These are phyloP conservation scores for Oryza meyeriana DNA, from an alignment of 176 grass and related monocot genomes.

Conservation along the genomic window DNA sequence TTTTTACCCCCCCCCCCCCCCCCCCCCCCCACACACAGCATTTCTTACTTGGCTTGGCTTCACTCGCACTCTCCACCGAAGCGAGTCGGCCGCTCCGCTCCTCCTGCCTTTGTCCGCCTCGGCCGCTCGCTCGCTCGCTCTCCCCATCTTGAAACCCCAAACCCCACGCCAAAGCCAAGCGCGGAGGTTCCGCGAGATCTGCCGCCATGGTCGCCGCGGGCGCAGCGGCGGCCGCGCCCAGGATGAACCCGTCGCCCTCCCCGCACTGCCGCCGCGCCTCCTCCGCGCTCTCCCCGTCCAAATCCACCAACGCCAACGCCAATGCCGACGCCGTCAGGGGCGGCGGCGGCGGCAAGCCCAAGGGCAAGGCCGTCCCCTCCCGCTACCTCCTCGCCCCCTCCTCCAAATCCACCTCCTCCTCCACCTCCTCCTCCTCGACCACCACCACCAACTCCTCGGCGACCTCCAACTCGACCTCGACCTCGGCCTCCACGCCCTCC, in stretches of 20 bases:
- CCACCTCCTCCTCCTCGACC: constrained; percentile 41
- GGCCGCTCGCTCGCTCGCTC: not conserved
- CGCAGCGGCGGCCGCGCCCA: constrained; percentile 46
- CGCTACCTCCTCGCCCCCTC: constrained; percentile 51
- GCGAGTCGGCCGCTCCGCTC: not conserved
- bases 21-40: constrained; percentile 13
- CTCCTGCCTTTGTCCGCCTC: not conserved
- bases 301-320: constrained; percentile 42
- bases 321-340: constrained; percentile 21
- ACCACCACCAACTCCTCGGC: constrained; percentile 38
- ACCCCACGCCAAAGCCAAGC: constrained; percentile 21
- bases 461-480: constrained; percentile 54
- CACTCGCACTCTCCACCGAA: constrained; percentile 9
- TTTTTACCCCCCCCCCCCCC: constrained; percentile 22
- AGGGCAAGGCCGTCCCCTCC: constrained; percentile 41
- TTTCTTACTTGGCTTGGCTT: not conserved
- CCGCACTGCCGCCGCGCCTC: constrained; percentile 51
- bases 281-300: constrained; percentile 54
- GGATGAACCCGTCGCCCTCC: constrained; percentile 48
- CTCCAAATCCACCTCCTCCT: constrained; percentile 51
- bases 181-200: constrained; percentile 52
- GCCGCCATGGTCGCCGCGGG: constrained; percentile 63
- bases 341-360: constrained; percentile 30
- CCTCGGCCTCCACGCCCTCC: constrained; percentile 52
- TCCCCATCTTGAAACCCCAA: constrained; percentile 36